Base-by-base conservation (phyloP, 2,329 filamentous ascomycete species). In the Aspergillus udagawae region DNA sequence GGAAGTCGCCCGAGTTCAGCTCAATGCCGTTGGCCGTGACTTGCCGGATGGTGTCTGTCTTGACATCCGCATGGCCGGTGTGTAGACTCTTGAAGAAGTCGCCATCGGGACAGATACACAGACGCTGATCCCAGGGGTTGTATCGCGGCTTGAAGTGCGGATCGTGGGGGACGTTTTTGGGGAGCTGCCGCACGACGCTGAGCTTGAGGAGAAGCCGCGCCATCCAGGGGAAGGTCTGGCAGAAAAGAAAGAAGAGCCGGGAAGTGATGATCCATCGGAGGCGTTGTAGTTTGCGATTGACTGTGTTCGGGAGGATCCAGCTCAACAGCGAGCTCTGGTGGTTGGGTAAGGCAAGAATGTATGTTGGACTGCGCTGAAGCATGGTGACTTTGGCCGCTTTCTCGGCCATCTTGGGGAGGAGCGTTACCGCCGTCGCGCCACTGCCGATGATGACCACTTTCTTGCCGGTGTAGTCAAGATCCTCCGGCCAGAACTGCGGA, bases 391-490 rank as follows among this genome's bases (percentile, higher is more conserved):
- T 81, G 4, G 74, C 75, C 4, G 88, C 89, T 42, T 81, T 83
- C 47, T 88, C 76, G 0, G 86, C 84, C 49, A 95, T 74, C 49
- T 80, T 83, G 0, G 91, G 91, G 3, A 95, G 71, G 1, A 96
- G 79, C 0, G 91, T 94, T 51, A 93, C 76, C 6, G 90, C 88
- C 0, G 91, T 95, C 2, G 91, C 91, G 7, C 91, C 91, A 17
- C 84, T 88, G 17, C 90, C 90, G 60, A 94, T 84, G 57, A 93
- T 79, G 47, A 90, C 82, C 23, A 93, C 79, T 48, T 83, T 83
- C 73, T 92, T 91, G 70, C 79, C 78, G 5, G 78, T 73, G 69
- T 88, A 88, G 65, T 90, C 82, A 42, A 89, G 75, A 50, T 86
- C 80, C 55, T 87, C 77, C 0, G 88, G 88, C 90, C 90, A 93